These are phyloP conservation scores for Leishmania gerbilli DNA, from an alignment of 208 protist species.

Conservation along the genomic window DNA sequence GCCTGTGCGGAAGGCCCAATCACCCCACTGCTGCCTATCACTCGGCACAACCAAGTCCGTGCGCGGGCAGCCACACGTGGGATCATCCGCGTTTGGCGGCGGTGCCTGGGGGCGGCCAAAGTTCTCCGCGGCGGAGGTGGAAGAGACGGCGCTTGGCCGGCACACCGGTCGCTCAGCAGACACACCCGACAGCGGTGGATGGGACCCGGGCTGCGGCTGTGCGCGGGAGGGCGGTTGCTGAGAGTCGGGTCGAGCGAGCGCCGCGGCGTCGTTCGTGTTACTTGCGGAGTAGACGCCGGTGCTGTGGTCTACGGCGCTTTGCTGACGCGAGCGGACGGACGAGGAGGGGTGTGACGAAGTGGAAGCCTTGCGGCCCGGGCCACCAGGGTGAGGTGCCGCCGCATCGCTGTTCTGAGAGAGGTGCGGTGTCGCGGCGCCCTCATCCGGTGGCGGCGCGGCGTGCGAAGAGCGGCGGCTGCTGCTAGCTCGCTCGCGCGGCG, in stretches of 20 bases:
- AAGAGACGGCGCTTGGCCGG: not conserved
- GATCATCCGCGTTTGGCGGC: not conserved
- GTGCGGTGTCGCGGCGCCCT: not conserved
- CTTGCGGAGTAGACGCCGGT: not conserved
- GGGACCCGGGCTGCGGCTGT: not conserved
- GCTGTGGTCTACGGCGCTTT: not conserved
- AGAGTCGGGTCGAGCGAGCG: not conserved
- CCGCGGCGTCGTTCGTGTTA: not conserved
- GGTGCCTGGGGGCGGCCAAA: not conserved
- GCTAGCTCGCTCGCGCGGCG: not conserved
- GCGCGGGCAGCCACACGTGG: constrained; percentile 2
- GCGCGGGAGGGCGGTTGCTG: not conserved
- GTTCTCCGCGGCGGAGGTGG: not conserved
- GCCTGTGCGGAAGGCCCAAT: constrained; percentile 29
- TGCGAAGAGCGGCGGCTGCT: constrained; percentile 4
- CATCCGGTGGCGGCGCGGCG: not conserved
- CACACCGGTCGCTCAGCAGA: too few species aligned
- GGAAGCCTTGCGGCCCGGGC: not conserved
- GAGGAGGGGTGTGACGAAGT: not conserved
- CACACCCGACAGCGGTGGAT: not conserved
- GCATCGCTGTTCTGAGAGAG: not conserved
- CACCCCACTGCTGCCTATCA: constrained; percentile 21
- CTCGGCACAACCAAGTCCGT: constrained; percentile 24
- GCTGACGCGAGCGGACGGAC: not conserved
- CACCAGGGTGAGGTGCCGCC: not conserved